Evolutionary conservation across 768 basidiomycete genomes (phyloP).

Genomic region (Coprinopsis cinerea): DNA sequence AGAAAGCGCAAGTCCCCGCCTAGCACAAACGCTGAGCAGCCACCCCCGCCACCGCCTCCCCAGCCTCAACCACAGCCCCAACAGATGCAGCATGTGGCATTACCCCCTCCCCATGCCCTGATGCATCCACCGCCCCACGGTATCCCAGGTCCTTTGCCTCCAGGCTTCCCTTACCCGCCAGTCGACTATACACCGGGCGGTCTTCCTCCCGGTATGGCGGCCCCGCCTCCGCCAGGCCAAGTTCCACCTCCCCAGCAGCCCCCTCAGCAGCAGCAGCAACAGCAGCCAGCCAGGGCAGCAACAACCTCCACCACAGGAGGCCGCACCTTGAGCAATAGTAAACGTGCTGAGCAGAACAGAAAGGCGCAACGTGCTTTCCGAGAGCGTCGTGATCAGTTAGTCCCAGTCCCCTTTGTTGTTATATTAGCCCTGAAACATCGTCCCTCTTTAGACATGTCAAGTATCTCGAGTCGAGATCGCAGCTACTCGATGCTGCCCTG

Average conservation of each 20-base stretch:
- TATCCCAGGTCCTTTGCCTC: conserved; percentile 39
- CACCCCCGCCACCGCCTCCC: conserved; percentile 22
- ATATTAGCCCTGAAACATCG: conserved; percentile 2
- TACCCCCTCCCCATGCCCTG: conserved; percentile 49
- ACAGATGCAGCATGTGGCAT: conserved; percentile 44
- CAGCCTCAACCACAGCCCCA: conserved; percentile 24
- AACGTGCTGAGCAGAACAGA: conserved; percentile 91
- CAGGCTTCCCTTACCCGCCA: conserved; percentile 42
- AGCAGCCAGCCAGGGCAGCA: conserved; percentile 3
- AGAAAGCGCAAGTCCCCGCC: conserved; percentile 73
- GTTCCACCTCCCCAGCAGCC: too few relatives aligned
- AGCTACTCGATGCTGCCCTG: conserved; percentile 79
- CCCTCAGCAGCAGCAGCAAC: conserved; percentile 25
- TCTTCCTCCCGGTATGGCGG: conserved; percentile 27
- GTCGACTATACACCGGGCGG: conserved; percentile 53
- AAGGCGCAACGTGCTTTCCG: conserved; percentile 91
- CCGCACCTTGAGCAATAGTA: conserved; percentile 68
- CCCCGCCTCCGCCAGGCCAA: conserved; percentile 21
- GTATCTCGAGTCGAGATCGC: conserved; percentile 79
- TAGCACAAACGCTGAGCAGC: conserved; percentile 26
- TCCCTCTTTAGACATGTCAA: conserved; percentile 65
- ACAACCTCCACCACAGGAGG: conserved; percentile 25
- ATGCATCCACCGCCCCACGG: conserved; percentile 31
- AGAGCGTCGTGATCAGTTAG: conserved; percentile 84
- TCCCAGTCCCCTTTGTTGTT: conserved; percentile 17